Percentiles rank a stretch among this genome's conserved stretches.
Conservation (phyloP, 2,329 filamentous ascomycete species). For the Cercospora zeae-maydis region DNA sequence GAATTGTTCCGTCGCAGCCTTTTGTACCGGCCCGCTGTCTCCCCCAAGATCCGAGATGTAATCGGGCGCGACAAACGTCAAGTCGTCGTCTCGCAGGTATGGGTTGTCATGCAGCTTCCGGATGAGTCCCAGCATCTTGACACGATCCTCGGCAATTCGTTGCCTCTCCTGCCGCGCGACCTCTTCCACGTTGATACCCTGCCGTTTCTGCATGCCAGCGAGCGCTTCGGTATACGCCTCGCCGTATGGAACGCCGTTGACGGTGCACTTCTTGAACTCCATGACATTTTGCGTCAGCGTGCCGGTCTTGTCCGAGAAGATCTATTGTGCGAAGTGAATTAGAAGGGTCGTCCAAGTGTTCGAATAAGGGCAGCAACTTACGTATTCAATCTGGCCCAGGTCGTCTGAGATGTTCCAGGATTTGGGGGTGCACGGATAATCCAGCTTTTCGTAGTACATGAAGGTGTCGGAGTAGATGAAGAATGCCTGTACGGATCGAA, state of each 20-base stretch:
- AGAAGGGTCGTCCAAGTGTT: no score
- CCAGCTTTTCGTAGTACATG: constrained; percentile 96
- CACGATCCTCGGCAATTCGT: constrained; percentile 75
- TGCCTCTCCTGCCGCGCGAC: constrained; percentile 68
- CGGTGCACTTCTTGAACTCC: constrained; percentile 98
- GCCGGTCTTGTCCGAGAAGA: constrained; percentile 93
- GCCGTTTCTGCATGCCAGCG: constrained; percentile 88
- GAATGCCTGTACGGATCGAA: constrained; percentile 85
- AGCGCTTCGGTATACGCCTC: constrained; percentile 98
- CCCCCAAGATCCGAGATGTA: constrained; percentile 81
- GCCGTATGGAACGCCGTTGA: constrained; percentile 94
- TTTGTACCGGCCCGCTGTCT: constrained; percentile 71
- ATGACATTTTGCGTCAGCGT: constrained; percentile 90
- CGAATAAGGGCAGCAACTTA: no score
- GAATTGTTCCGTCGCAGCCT: constrained; percentile 75
- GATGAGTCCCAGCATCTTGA: constrained; percentile 67
- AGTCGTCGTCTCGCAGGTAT: constrained; percentile 80
- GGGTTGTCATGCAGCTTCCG: constrained; percentile 81
- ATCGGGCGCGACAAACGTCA: constrained; percentile 90
- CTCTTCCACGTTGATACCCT: constrained; percentile 80
- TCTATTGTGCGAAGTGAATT: constrained; percentile 37
- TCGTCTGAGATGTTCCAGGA: constrained; percentile 99
- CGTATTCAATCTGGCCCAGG: constrained; percentile 92
- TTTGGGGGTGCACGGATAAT: constrained; percentile 93
- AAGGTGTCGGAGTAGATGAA: constrained; percentile 95